phyloP scores from a whole-genome alignment of 2,329 filamentous ascomycete species.

The Uncinocarpus reesii region DNA sequence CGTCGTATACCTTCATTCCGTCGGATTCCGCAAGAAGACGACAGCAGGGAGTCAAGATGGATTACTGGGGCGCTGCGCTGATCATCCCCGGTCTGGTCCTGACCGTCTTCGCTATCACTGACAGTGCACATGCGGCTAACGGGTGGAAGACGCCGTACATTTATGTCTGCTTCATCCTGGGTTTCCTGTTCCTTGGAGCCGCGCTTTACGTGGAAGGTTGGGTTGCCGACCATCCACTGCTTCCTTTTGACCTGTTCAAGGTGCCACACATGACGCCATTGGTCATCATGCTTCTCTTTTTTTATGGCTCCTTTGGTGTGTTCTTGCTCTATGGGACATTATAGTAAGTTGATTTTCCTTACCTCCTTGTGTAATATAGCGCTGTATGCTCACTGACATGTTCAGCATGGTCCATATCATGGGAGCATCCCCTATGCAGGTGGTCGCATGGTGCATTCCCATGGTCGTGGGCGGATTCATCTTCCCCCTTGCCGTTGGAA shows the following conservation, averaged over 20 bases:
- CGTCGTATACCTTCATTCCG: conserved; percentile 42
- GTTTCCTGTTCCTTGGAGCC: conserved; percentile 47
- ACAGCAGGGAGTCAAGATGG: conserved; percentile 48
- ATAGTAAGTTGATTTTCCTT: conserved; percentile 42
- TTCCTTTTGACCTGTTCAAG: conserved; percentile 60
- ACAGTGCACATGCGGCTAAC: conserved; percentile 56
- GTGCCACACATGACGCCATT: conserved; percentile 60
- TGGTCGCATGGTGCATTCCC: conserved; percentile 59
- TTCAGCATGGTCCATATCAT: conserved; percentile 52
- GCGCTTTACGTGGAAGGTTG: conserved; percentile 64
- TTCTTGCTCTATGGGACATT: conserved; percentile 60
- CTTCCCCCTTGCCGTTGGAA: conserved; percentile 52
- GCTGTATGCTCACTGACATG: conserved; percentile 7
- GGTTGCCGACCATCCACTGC: conserved; percentile 56
- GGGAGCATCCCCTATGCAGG: conserved; percentile 48
- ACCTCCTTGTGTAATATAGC: background rate
- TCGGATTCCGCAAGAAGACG: conserved; percentile 35
- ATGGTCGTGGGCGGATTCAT: conserved; percentile 58
- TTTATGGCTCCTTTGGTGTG: conserved; percentile 59
- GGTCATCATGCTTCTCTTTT: conserved; percentile 50
- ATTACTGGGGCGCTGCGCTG: conserved; percentile 54
- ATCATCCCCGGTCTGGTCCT: conserved; percentile 57
- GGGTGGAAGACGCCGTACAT: conserved; percentile 69
- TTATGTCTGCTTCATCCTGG: conserved; percentile 53
- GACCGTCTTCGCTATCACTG: conserved; percentile 64